Evolutionary conservation across 352 stramenopile genomes (phyloP), one percentile per base, ranked within the genome.

Genomic region (Globisporangium sylvaticum): DNA sequence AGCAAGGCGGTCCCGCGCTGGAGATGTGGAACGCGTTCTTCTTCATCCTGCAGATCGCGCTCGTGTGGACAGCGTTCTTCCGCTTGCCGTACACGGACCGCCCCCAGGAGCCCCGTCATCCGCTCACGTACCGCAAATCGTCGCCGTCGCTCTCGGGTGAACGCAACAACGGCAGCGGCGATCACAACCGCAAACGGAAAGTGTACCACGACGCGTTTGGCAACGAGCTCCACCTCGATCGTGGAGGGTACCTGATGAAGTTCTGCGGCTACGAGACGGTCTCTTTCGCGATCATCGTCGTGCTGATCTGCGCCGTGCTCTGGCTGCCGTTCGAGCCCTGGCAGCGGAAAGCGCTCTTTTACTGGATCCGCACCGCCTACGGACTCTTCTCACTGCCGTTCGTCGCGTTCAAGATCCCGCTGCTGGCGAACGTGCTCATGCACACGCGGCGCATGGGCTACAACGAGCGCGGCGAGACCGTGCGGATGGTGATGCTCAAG

Each of bases 361-460:
- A 94, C 72, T 97, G 89, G 89, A 79, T 97, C 37, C 87, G 88
- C 3, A 95, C 86, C 3, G 80, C 82, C 3, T 97, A 96, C 57
- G 89, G 88, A 9, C 71, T 96, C 24, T 88, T 94, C 56, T 93
- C 85, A 20, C 77, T 95, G n/a, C 89, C 89, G n/a, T 97, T 92
- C 53, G 67, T 95, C 31, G 69, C 89, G 15, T 95, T 97, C 73
- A 96, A 96, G 68, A 84, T 97, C 66, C 89, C 89, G 7, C 64
- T 97, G 34, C 58, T 96, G 18, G 81, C 86, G 18, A 93, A 85
- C 64, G 79, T 96, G 50, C 72, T 96, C 22, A 85, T 95, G 74
- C 88, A 95, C 73, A 94, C 88, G 48, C 78, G 74, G 1, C 80
- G 82, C 24, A 96, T 95, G 88, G 89, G 88, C 15, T 96, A 96